Base-by-base conservation (phyloP, 495 filamentous ascomycete species). In the Podospora sp. region DNA sequence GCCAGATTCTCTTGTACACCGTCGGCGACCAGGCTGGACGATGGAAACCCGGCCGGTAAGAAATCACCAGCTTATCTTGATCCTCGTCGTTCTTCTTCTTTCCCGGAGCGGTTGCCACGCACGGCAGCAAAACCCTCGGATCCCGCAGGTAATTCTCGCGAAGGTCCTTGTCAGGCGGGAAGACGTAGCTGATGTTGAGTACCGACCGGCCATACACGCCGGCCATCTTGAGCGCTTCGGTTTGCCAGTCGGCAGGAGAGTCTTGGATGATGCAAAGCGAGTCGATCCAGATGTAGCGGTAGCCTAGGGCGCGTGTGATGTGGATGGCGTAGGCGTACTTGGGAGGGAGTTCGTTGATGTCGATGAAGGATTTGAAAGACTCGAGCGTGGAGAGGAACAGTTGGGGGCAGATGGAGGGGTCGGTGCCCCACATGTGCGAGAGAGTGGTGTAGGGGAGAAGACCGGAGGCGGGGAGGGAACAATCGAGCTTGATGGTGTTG, bases 371-470 rank as follows among this genome's bases (percentile, higher is more conserved):
- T 12, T 20, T 25, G 46, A 40, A 67, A 7, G 21, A 12, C 2
- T 53, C 51, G 50, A 63, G 29, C n/a, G 26, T 67, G 52, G 49
- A 33, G 3, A 20, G 29, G 9, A 49, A 14, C 0, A 67, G 51
- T 27, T 46, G 29, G 20, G 62, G 60, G 53, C 35, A 63, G 29
- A 22, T 3, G 2, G 33, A 29, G 3, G 65, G 51, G 20, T 57
- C 51, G 18, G 49, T 40, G 8, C 60, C 65, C 60, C 51, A 68
- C 35, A 63, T 63, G 66, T 68, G 66, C 12, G 29, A 58, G 33
- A 65, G 61, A 62, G 91, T 91, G 82, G 86, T 89, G 33, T 65
- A 59, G 8, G 12, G n/a, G 21, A 63, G 33, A 3, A 20, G 29
- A 0, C 21, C 18, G 4, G 46, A 20, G 40, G 22, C 40, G 26